Evolutionary conservation across 345 rosid species (phyloP).

Genomic region (Eucalyptus paniculata): DNA sequence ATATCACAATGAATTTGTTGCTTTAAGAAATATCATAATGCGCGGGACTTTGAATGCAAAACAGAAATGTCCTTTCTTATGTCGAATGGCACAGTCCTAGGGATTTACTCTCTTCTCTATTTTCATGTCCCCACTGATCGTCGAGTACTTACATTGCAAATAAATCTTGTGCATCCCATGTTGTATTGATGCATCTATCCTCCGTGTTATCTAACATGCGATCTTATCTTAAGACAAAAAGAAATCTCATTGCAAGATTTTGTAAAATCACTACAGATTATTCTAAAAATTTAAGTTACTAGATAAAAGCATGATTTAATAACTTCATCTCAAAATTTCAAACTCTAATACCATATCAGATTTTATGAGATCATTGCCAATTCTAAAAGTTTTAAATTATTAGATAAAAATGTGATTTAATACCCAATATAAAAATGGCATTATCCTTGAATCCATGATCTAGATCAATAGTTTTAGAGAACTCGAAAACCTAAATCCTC

Average conservation of each 20-base stretch:
- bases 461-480: fast-evolving
- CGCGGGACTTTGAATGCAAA: not conserved
- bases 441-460: not conserved
- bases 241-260: fast-evolving
- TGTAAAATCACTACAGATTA: fast-evolving
- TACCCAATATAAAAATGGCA: not conserved
- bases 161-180: not conserved
- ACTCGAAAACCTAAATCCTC: not conserved
- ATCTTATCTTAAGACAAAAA: not conserved
- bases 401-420: too few relatives aligned
- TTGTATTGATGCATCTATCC: not conserved
- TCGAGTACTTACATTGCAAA: not conserved
- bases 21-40: not conserved
- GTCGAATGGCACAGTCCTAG: not conserved
- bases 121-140: not conserved
- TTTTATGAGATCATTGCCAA: fast-evolving
- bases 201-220: fast-evolving
- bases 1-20: not conserved
- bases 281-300: fast-evolving
- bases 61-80: not conserved
- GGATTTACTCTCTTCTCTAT: not conserved
- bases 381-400: fast-evolving
- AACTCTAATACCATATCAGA: fast-evolving
- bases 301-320: fast-evolving
- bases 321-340: fast-evolving